Base-by-base conservation (phyloP, 1,139 yeast genomes). In the Candida sanyaensis region DNA sequence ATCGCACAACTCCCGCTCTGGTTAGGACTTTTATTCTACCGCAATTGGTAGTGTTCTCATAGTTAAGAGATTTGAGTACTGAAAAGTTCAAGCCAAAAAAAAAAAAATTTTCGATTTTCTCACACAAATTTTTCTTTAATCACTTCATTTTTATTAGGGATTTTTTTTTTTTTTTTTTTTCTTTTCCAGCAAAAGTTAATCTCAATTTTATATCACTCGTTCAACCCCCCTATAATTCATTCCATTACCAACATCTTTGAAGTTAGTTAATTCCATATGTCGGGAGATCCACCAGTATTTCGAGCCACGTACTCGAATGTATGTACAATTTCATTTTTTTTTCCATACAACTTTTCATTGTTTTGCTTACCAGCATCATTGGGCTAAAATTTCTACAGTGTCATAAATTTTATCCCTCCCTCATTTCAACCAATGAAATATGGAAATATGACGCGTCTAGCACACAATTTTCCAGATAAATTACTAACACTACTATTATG, bases 231-330 rank as follows among this genome's bases (percentile, higher is more conserved):
- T 30, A 28, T n/a, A 17, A 13, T 9, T 21, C 9, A 21, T 26
- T 17, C 10, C 26, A 11, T 13, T 33, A 5, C 17, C 26, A 11
- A 37, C 7, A 6, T 24, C 39, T 26, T 11, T 17, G 24, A 10
- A 24, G 11, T 9, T 24, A 24, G 6, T 7, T 24, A 37, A 6
- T 30, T 30, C 26, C 27, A 39, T 7, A 41, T 41, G 43, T 41
- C 43, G 26, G 53, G 45, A 11, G 45, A 45, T 37, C 56, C 56
- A 30, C 50, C 45, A 46, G 55, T 54, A 29, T 50, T 54, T 40
- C 54, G 57, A 42, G 55, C 57, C 27, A 54, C 54, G 4, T 54
- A 54, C 48, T 54, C 57, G 44, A 54, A 51, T 43, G 57, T 54
- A 50, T 46, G 57, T 54, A 30, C 24, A 27, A 23, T n/a, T n/a